Evolutionary conservation across 2,329 filamentous ascomycete species (phyloP), one percentile per base, ranked within the genome.

Genomic region (Aureobasidium sp.): DNA sequence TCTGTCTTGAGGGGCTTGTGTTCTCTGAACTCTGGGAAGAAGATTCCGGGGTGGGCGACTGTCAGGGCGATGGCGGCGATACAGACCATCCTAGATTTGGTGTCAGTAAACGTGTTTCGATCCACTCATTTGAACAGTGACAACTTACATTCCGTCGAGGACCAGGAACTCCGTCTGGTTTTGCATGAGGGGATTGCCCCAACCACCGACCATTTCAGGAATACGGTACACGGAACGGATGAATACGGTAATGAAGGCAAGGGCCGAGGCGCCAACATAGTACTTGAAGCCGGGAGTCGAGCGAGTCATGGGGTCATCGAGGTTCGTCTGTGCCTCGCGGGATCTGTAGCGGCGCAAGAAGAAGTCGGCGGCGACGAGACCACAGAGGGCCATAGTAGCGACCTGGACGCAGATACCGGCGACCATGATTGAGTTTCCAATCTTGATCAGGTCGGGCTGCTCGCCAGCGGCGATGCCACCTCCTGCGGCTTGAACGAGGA

Each of bases 191-290:
- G 72, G 69, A 51, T 75, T 77, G 25, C 78, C 78, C 78, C 78
- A 81, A 4, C 78, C 78, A 27, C 78, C 77, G 5, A 77, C 75
- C 78, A 80, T 80, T 66, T 80, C 78, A 4, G 78, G 78, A 7
- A 80, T 71, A 70, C 77, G 79, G 63, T 56, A 49, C 48, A 85
- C 80, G 68, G 82, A 86, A 29, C 87, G 78, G 67, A 84, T 82
- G 66, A 89, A 84, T 68, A 90, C 86, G 68, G 79, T 81, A 14
- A 87, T 58, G n/a, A 85, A 86, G 2, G 84, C 79, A 2, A 87
- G 70, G 1, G 75, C 70, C 20, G 88, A 76, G 12, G 81, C 82
- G n/a, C 67, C 68, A 5, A 85, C 71, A 71, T 87, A 87, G 14
- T 76, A 76, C 61, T 76, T 76, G 74, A 87, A 86, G 60, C 48